A percentile compares a stretch with the other conserved stretches of the same genome.
Evolutionary conservation across 805 yeast genomes (phyloP).

Genomic region (Candida caryicola): DNA sequence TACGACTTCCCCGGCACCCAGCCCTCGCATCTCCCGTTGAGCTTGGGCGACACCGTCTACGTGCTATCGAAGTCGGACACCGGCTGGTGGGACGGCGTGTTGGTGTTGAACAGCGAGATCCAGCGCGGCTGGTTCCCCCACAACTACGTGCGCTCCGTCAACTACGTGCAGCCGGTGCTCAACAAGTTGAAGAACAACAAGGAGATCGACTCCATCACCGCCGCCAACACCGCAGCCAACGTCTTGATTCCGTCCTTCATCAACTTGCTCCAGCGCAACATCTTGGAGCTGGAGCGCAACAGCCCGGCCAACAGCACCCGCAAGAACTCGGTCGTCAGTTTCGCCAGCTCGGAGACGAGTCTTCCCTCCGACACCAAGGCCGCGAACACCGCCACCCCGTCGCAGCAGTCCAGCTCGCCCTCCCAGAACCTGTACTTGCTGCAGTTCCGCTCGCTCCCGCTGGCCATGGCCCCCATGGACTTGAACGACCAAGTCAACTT

Average conservation of each 20-base stretch:
- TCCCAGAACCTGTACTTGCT: slow-evolving; percentile 1
- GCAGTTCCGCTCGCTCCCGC: slow-evolving; percentile 12
- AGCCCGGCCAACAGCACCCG: slow-evolving; percentile 34
- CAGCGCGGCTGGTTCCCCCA: slow-evolving; percentile 86
- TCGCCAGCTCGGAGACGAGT: slow-evolving; percentile 44
- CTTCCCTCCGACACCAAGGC: slow-evolving; percentile 21
- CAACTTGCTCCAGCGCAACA: slow-evolving; percentile 33
- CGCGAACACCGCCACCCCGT: slow-evolving; percentile 25
- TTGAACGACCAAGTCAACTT: slow-evolving; percentile 12
- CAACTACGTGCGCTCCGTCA: slow-evolving; percentile 50
- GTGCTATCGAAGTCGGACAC: slow-evolving; percentile 61
- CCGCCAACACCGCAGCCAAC: slow-evolving; percentile 47
- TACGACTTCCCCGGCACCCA: slow-evolving; percentile 55
- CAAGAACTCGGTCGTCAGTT: slow-evolving; percentile 49
- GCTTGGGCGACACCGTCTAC: slow-evolving; percentile 66
- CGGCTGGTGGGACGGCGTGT: slow-evolving; percentile 90
- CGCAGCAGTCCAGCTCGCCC: slow-evolving; percentile 4
- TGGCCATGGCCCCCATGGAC: slow-evolving; percentile 11
- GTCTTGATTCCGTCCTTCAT: slow-evolving; percentile 43
- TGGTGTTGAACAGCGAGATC: slow-evolving; percentile 35
- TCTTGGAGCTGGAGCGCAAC: slow-evolving; percentile 31
- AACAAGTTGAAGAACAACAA: slow-evolving; percentile 36
- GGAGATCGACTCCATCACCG: slow-evolving; percentile 42
- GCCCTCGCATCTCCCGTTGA: slow-evolving; percentile 50
- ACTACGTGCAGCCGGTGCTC: slow-evolving; percentile 41